These are phyloP conservation scores for Penicillium riverlandense DNA, from an alignment of 495 filamentous ascomycete species.

Conservation along the genomic window DNA sequence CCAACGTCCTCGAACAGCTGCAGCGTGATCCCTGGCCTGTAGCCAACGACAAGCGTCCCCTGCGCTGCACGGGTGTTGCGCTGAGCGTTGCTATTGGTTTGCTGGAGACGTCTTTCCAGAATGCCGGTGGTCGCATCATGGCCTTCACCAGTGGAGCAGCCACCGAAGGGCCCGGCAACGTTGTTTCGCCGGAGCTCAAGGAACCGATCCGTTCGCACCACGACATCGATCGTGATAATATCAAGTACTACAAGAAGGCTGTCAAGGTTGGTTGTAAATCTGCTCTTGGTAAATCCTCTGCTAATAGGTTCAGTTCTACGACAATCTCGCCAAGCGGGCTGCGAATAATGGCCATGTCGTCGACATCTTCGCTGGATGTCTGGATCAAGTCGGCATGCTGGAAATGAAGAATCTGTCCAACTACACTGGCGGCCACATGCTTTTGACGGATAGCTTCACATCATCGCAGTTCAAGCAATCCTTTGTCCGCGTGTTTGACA, in stretches of 20 bases:
- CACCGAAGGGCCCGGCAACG: slow-evolving; percentile 94
- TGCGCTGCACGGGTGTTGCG: slow-evolving; percentile 94
- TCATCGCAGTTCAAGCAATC: slow-evolving; percentile 99
- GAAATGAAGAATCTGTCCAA: slow-evolving; percentile 99
- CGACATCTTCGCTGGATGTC: slow-evolving; percentile 95
- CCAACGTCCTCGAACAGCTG: slow-evolving; percentile 90
- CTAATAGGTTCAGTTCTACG: slow-evolving; percentile 72
- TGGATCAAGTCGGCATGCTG: slow-evolving; percentile 94
- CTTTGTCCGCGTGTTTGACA: slow-evolving; percentile 95
- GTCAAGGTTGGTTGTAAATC: slow-evolving; percentile 61
- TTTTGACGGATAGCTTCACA: slow-evolving; percentile 97
- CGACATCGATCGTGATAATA: slow-evolving; percentile 97
- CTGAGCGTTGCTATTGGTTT: slow-evolving; percentile 91
- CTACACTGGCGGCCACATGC: slow-evolving; percentile 96
- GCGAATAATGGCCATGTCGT: slow-evolving; percentile 96
- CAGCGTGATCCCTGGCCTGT: slow-evolving; percentile 99
- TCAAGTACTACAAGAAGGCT: slow-evolving; percentile 99
- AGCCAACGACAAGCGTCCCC: slow-evolving; percentile 82
- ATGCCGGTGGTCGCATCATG: slow-evolving; percentile 94
- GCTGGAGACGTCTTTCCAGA: slow-evolving; percentile 90
- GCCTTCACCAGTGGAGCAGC: slow-evolving; percentile 91
- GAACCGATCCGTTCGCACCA: slow-evolving; percentile 98
- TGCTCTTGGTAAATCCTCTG: background rate
- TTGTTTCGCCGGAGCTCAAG: slow-evolving; percentile 93
- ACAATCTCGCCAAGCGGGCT: slow-evolving; percentile 89